Percentiles rank a stretch among this genome's conserved stretches.
phyloP scores from a whole-genome alignment of 2,329 filamentous ascomycete species.

The Ophiognomonia clavigignenti-juglandacearum region DNA sequence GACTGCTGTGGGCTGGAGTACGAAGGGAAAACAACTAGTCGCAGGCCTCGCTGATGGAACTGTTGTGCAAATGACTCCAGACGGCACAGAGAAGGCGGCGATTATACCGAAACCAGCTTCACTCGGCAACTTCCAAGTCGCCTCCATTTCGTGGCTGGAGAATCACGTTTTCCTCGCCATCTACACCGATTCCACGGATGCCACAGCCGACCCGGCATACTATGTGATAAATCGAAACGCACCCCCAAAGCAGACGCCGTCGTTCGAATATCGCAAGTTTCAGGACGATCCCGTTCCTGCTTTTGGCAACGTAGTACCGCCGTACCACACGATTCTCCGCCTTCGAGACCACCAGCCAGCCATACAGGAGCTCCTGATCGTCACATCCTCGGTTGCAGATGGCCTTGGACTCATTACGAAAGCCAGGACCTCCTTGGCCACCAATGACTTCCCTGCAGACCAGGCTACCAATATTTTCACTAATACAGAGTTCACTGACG shows the following conservation, averaged over 20 bases:
- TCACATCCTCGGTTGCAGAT: constrained; percentile 73
- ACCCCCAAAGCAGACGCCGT: constrained; percentile 35
- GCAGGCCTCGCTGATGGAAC: constrained; percentile 79
- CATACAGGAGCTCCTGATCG: constrained; percentile 74
- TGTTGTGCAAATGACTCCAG: constrained; percentile 76
- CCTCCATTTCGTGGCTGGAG: constrained; percentile 81
- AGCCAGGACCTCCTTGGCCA: constrained; percentile 63
- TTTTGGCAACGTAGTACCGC: constrained; percentile 60
- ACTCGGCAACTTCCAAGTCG: constrained; percentile 65
- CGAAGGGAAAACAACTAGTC: constrained; percentile 85
- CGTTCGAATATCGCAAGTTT: constrained; percentile 69
- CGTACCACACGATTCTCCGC: constrained; percentile 74
- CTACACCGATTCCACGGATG: constrained; percentile 61
- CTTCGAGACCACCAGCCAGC: constrained; percentile 76
- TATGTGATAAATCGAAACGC: constrained; percentile 71
- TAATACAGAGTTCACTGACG: constrained; percentile 66
- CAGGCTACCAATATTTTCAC: constrained; percentile 66
- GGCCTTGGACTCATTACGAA: constrained; percentile 77
- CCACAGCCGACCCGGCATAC: constrained; percentile 65
- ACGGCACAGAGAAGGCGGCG: constrained; percentile 69
- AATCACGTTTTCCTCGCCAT: constrained; percentile 79
- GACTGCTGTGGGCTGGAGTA: constrained; percentile 86
- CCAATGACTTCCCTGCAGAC: constrained; percentile 49
- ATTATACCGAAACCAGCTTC: constrained; percentile 75
- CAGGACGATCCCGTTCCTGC: constrained; percentile 65